Conservation (phyloP, 805 yeast genomes). For the Ogataea corticis region DNA sequence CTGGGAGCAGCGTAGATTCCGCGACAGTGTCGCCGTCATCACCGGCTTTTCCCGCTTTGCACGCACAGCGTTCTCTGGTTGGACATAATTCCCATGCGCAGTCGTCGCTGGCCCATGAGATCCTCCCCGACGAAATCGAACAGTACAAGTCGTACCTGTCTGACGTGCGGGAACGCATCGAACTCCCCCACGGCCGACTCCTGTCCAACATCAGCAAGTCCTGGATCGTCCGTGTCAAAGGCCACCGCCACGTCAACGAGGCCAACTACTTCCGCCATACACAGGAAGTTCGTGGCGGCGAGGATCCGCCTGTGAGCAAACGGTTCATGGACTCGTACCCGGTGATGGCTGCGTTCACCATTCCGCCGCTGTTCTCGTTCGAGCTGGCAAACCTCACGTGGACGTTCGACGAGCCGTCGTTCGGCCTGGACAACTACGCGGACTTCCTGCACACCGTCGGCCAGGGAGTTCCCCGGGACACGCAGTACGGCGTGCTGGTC, state of each 20-base stretch:
- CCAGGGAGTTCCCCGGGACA: conserved; percentile 53
- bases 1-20: too few species aligned
- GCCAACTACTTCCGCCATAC: conserved; percentile 4
- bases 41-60: too few species aligned
- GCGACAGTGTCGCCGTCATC: too few species aligned
- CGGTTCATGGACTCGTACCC: conserved; percentile 31
- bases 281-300: conserved; percentile 14
- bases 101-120: conserved; percentile 25
- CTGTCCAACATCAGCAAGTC: conserved; percentile 32
- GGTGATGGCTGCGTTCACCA: conserved; percentile 29
- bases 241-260: conserved; percentile 8
- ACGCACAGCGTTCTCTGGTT: too few species aligned
- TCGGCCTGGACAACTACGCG: conserved; percentile 49
- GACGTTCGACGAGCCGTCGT: conserved; percentile 50
- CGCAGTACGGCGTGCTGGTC: conserved; percentile 53
- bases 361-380: conserved; percentile 56
- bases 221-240: conserved; percentile 31
- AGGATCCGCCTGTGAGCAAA: conserved; percentile 30
- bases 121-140: conserved; percentile 19
- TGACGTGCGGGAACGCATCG: conserved; percentile 26
- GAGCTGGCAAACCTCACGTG: conserved; percentile 51
- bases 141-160: conserved; percentile 24
- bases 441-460: conserved; percentile 43
- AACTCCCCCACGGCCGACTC: conserved; percentile 29
- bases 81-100: too few species aligned